A percentile compares a stretch with the other conserved stretches of the same genome.
Conservation (phyloP, 495 filamentous ascomycete species). For the Daldinia childiae region DNA sequence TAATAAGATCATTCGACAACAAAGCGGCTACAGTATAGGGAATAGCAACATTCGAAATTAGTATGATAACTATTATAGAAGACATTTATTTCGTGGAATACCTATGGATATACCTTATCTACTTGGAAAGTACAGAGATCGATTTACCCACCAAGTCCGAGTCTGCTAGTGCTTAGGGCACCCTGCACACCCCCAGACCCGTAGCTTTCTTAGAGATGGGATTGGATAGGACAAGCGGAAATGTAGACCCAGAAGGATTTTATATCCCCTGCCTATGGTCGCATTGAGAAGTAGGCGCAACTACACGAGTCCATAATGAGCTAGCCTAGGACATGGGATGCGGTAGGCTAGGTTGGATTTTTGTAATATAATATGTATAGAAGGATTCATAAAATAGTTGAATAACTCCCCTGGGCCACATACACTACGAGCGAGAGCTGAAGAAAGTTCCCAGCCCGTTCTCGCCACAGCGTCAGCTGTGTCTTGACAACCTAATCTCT, state of each 20-base stretch:
- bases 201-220: constrained; percentile 10
- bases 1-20: background rate
- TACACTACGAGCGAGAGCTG: constrained; percentile 1
- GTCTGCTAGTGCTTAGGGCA: background rate
- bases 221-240: constrained; percentile 23
- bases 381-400: constrained; percentile 33
- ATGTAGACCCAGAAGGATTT: constrained; percentile 34
- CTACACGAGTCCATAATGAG: constrained; percentile 17
- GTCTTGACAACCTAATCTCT: constrained; percentile 17
- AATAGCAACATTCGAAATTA: background rate
- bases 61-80: background rate
- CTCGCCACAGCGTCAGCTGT: constrained; percentile 17
- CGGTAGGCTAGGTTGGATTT: constrained; percentile 2
- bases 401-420: constrained; percentile 2
- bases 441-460: constrained; percentile 21
- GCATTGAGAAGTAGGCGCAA: constrained; percentile 31
- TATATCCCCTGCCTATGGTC: constrained; percentile 22
- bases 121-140: background rate
- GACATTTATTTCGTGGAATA: background rate
- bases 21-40: background rate
- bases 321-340: constrained; percentile 31
- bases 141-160: background rate
- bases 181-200: constrained; percentile 6
- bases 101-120: background rate
- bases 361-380: constrained; percentile 20